phyloP scores from a whole-genome alignment of 192 early-diverging fungal genomes.

The Backusella sp. region DNA sequence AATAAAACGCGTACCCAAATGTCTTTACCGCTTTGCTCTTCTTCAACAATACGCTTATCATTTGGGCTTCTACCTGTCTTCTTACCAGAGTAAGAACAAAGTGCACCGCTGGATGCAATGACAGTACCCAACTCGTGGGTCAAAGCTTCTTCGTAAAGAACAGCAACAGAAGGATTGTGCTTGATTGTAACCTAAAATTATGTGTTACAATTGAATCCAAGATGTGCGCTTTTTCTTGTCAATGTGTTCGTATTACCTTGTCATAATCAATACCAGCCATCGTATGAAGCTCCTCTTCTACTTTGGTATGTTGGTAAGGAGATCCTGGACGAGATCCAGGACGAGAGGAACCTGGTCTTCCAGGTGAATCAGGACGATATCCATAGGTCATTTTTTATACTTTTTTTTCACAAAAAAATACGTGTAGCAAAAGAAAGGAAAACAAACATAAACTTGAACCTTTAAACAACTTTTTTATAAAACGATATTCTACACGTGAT shows the following conservation, averaged over 20 bases:
- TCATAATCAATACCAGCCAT: constrained; percentile 79
- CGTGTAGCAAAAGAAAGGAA: neutral
- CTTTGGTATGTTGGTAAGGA: constrained; percentile 35
- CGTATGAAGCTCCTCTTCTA: constrained; percentile 66
- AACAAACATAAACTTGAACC: neutral
- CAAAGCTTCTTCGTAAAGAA: constrained; percentile 93
- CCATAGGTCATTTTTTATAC: neutral
- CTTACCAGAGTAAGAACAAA: constrained; percentile 85
- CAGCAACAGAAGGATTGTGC: constrained; percentile 80
- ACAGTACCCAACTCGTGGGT: constrained; percentile 80
- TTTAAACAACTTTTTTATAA: neutral
- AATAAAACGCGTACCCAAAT: constrained; percentile 62
- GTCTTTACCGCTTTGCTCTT: constrained; percentile 75
- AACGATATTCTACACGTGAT: neutral
- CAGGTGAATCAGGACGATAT: constrained; percentile 26
- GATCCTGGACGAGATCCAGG: constrained; percentile 26
- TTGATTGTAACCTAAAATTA: constrained; percentile 59
- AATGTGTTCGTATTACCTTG: constrained; percentile 39
- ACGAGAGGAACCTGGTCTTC: constrained; percentile 25
- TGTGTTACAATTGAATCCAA: neutral
- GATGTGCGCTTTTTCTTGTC: neutral
- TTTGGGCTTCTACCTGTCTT: constrained; percentile 92
- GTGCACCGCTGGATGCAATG: constrained; percentile 87
- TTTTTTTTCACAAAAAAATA: neutral
- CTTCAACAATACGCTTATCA: constrained; percentile 98